Base-by-base conservation (phyloP, 1,284 basidiomycete genomes). In the Sporisorium scitamineum region DNA sequence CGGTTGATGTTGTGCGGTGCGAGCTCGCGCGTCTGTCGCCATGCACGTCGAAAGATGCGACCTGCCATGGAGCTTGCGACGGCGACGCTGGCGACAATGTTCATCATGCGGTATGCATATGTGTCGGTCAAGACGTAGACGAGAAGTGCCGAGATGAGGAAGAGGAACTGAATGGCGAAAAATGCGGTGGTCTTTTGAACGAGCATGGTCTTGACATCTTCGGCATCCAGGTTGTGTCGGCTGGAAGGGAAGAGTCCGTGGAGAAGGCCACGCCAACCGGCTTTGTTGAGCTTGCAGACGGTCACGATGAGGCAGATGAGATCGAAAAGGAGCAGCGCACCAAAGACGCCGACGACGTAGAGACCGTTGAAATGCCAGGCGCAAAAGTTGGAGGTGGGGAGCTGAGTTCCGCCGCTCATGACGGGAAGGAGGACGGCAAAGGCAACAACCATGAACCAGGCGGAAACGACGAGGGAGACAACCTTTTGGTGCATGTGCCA, bases 121-220 rank as follows among this genome's bases (percentile, higher is more conserved):
- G 57, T 64, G 39, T 61, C 44, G 29, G 70, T 70, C 29, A 71
- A 50, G 34, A 69, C 55, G 59, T 79, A 76, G 47, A 80, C 63
- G 27, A 78, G 63, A 26, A 75, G 58, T 16, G 70, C 66, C 29
- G 69, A 68, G 62, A 68, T 61, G 64, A 81, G 72, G 31, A 81
- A 64, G 53, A 62, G 62, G 54, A 80, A 79, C 37, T 80, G 78
- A 14, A 79, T 70, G 29, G 65, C 44, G 44, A 78, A 81, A 64
- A 80, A 81, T 8, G 68, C 67, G 24, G 70, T 77, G 37, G 80
- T 80, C 50, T 75, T 70, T 53, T 81, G 79, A 5, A 81, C 71
- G 29, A 81, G 74, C 78, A 81, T 81, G 50, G 63, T 61, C 60
- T 65, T 76, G 51, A 81, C 73, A 39, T 81, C 80, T 34, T 80